These are phyloP conservation scores for peach (Prunus persica) DNA, from an alignment of 306 rosid genomes.

Conservation along the genomic window Prunus_persica_NCBIv2 NC_034014.1:24381501-24382000, in stretches of 20 bases:
- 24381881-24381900: constrained; percentile 12
- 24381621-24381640: constrained; percentile 65
- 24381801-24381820: constrained; percentile 16
- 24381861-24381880: constrained; percentile 12
- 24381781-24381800: constrained; percentile 1
- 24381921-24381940: not conserved
- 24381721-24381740: constrained; percentile 32
- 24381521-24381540: not conserved
- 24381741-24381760: constrained; percentile 10
- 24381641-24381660: constrained; percentile 87
- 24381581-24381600: constrained; percentile 87
- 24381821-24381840: constrained; percentile 20
- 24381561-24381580: constrained; percentile 87
- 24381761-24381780: not conserved
- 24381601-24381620: constrained; percentile 82
- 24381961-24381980: constrained; percentile 22
- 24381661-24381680: constrained; percentile 84
- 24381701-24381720: constrained; percentile 15
- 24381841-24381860: constrained; percentile 31
- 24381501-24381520: not conserved
- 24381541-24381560: constrained; percentile 18
- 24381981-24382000: constrained; percentile 13
- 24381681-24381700: constrained; percentile 18
- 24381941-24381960: not conserved
- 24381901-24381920: constrained; percentile 2